These are phyloP conservation scores for Hylodesmum podocarpum DNA, from an alignment of 306 rosid genomes.

Conservation along the genomic window DNA sequence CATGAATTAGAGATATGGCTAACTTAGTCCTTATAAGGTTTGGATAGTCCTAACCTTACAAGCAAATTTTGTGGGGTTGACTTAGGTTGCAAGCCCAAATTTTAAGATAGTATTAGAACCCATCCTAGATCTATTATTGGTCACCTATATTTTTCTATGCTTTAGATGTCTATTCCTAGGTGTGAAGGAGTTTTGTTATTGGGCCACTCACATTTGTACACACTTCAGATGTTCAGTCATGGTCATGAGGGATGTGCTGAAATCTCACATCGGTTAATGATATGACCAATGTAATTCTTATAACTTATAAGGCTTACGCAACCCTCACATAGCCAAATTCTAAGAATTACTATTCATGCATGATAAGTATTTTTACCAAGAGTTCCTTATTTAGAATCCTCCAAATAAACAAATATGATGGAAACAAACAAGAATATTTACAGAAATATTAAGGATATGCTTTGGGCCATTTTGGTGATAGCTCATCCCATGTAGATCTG, in stretches of 20 bases:
- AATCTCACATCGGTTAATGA: neutral
- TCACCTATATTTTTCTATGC: neutral
- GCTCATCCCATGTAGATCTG: constrained; percentile 90
- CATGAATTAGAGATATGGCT: neutral
- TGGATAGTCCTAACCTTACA: neutral
- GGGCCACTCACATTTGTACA: neutral
- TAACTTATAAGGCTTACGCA: neutral
- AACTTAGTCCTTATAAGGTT: neutral
- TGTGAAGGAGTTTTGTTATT: neutral
- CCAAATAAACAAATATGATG: constrained; percentile 6
- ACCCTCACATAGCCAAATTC: neutral
- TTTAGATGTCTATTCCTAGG: neutral
- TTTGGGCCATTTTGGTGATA: constrained; percentile 99
- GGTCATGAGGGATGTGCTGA: neutral
- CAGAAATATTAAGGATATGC: constrained; percentile 84
- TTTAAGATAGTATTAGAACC: neutral
- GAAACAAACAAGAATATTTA: constrained; percentile 23
- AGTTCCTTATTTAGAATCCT: constrained; percentile 14
- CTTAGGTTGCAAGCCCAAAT: neutral
- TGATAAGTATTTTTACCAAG: neutral
- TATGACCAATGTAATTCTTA: neutral
- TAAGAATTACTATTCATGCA: neutral
- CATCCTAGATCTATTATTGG: neutral
- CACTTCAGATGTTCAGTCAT: neutral
- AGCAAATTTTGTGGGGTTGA: neutral